phyloP scores from a whole-genome alignment of 2,329 filamentous ascomycete genomes.

The Fusarium globosum region DNA sequence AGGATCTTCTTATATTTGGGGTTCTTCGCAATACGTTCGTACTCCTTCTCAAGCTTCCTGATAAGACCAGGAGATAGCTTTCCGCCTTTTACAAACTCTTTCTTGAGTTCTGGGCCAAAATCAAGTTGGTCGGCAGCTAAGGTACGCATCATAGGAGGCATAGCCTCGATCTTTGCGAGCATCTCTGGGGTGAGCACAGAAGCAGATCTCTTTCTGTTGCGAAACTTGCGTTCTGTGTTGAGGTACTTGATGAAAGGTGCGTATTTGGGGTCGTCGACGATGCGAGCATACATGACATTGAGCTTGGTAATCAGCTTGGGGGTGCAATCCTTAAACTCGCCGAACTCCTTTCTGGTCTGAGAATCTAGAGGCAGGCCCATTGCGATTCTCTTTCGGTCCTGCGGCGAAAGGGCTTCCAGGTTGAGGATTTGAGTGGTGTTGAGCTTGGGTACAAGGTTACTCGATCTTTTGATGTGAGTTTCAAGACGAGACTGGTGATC shows the following conservation, averaged over 20 bases:
- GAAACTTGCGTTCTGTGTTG: not conserved
- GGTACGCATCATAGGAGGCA: not conserved
- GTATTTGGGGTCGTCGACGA: not conserved
- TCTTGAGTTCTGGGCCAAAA: not conserved
- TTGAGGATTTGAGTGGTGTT: conserved; percentile 8
- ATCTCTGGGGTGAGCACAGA: not conserved
- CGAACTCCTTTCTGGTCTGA: conserved; percentile 1
- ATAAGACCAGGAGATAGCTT: not conserved
- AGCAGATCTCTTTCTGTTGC: not conserved
- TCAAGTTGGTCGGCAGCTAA: not conserved
- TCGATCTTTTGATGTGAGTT: not conserved
- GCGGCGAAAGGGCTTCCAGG: not conserved
- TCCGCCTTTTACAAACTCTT: not conserved
- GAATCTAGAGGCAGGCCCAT: not conserved
- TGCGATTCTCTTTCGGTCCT: not conserved
- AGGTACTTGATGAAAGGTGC: not conserved
- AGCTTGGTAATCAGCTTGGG: conserved; percentile 10
- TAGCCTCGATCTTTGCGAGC: not conserved
- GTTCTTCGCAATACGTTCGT: not conserved
- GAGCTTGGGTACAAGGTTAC: not conserved
- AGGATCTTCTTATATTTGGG: not conserved
- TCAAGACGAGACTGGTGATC: not conserved
- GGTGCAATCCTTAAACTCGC: not conserved
- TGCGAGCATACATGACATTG: conserved; percentile 5
- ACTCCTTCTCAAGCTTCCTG: conserved; percentile 10